These are phyloP conservation scores for Raddia guianensis DNA, from an alignment of 176 grass and related monocot species.

Conservation along the genomic window DNA sequence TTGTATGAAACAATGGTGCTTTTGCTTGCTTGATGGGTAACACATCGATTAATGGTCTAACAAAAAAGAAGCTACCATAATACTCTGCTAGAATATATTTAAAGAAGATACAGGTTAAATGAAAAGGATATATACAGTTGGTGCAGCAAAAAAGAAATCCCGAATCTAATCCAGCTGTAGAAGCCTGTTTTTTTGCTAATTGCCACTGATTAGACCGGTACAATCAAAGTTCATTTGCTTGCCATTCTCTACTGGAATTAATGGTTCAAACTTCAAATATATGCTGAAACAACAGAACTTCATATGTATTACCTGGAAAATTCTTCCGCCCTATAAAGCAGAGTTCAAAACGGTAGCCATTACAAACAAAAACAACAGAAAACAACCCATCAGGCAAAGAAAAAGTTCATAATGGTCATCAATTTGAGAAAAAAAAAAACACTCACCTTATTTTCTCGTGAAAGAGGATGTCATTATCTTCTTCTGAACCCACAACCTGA, in stretches of 20 bases:
- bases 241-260: conserved; percentile 4
- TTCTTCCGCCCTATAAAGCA: conserved; percentile 63
- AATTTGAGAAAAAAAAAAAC: conserved; percentile 18
- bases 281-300: conserved; percentile 15
- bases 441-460: conserved; percentile 90
- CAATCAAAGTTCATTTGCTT: conserved; percentile 22
- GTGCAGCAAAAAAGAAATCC: neutral
- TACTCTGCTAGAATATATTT: conserved; percentile 27
- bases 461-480: conserved; percentile 88
- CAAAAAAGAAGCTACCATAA: neutral
- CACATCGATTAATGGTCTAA: conserved; percentile 11
- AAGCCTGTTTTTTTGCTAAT: neutral
- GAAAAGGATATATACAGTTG: conserved; percentile 16
- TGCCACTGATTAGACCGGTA: neutral
- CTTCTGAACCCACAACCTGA: conserved; percentile 87
- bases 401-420: conserved; percentile 17
- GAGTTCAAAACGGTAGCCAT: conserved; percentile 34
- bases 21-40: conserved; percentile 28
- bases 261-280: conserved; percentile 37
- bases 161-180: neutral
- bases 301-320: conserved; percentile 74
- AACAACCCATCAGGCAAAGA: conserved; percentile 42
- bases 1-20: conserved; percentile 4
- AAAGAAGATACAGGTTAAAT: neutral
- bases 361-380: conserved; percentile 34